A percentile compares a stretch with the other conserved stretches of the same genome.
Conservation (phyloP, 257 asterid species). For the Solanum virginianum region DNA sequence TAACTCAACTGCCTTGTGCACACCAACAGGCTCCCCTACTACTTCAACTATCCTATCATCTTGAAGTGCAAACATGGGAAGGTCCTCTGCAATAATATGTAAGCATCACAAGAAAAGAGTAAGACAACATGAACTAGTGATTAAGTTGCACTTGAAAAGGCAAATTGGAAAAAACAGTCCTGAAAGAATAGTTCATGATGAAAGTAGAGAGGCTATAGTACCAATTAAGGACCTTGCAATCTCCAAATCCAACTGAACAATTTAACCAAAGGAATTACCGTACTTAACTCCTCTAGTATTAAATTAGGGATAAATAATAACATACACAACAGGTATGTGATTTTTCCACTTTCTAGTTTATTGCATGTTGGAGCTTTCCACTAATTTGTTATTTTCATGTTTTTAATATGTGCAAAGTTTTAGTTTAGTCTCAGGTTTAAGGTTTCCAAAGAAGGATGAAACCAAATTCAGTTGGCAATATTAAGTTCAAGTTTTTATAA, state of each 20-base stretch:
- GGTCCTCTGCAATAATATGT: slow-evolving; percentile 46
- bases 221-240: not conserved
- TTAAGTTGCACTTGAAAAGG: not conserved
- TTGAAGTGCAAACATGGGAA: slow-evolving; percentile 71
- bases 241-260: not conserved
- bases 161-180: not conserved
- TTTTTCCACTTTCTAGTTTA: not conserved
- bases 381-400: not conserved
- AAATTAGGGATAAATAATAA: not conserved
- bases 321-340: not conserved
- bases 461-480: not conserved
- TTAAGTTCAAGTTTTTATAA: not conserved
- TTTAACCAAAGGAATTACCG: not conserved
- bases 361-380: not conserved
- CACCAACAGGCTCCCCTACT: slow-evolving; percentile 66
- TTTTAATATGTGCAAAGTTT: not conserved
- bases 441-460: not conserved
- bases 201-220: not conserved
- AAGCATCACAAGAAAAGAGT: not conserved
- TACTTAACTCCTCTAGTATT: not conserved
- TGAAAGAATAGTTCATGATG: not conserved
- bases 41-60: slow-evolving; percentile 91
- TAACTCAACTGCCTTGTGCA: slow-evolving; percentile 72
- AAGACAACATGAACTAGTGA: not conserved
- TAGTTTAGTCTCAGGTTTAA: not conserved